Conservation (phyloP, 2,329 filamentous ascomycete species). For the Xylariaceae sp. region DNA sequence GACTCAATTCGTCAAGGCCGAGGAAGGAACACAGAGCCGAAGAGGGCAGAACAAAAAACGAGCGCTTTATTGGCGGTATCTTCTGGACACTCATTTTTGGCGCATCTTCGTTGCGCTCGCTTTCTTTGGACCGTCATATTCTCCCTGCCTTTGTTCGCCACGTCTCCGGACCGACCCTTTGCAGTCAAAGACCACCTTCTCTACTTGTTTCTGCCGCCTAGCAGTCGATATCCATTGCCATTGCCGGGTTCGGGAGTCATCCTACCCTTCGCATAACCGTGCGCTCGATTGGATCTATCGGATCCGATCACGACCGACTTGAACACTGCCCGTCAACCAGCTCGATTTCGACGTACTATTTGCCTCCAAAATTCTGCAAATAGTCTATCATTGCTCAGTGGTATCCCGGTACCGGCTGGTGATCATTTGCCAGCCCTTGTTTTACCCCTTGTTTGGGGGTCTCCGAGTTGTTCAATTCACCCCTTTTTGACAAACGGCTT, state of each 20-base stretch:
- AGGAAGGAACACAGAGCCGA: constrained; percentile 3
- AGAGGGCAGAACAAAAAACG: constrained; percentile 11
- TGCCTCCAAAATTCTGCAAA: constrained; percentile 21
- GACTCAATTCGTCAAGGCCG: constrained; percentile 7
- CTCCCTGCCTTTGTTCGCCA: constrained; percentile 30
- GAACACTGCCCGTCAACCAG: constrained; percentile 20
- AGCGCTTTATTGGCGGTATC: constrained; percentile 26
- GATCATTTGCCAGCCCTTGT: constrained; percentile 27
- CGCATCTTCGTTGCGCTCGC: constrained; percentile 27
- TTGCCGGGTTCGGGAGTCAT: constrained; percentile 24
- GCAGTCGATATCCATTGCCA: constrained; percentile 15
- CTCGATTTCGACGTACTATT: constrained; percentile 17
- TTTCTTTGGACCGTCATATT: constrained; percentile 29
- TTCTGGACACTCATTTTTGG: constrained; percentile 30
- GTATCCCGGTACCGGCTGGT: constrained; percentile 25
- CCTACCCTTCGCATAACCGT: constrained; percentile 14
- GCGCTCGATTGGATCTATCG: constrained; percentile 16
- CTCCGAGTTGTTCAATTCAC: constrained; percentile 23
- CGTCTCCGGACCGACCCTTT: constrained; percentile 22
- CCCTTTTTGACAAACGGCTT: constrained; percentile 25
- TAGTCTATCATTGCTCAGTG: constrained; percentile 25
- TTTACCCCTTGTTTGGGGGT: constrained; percentile 26
- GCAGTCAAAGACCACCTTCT: constrained; percentile 23
- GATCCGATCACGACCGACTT: constrained; percentile 17
- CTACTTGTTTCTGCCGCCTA: constrained; percentile 7